Conservation (phyloP, 1,139 yeast genomes). For the Yamadazyma triangularis region DNA sequence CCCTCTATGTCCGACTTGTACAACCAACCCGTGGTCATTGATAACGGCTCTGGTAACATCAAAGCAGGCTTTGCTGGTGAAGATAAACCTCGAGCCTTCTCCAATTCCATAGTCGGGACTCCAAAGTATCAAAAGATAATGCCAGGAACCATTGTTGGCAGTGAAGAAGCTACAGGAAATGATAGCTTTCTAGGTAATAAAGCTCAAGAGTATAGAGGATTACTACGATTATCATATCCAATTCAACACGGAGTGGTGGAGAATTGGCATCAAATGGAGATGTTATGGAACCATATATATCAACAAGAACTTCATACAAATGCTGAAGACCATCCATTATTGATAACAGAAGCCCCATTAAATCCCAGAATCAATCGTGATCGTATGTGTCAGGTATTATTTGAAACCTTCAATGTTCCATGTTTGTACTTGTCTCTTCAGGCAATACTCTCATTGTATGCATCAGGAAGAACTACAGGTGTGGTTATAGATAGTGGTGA, state of each 20-base stretch:
- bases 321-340: slow-evolving; percentile 53
- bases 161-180: slow-evolving; percentile 16
- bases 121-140: slow-evolving; percentile 81
- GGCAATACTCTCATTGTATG: slow-evolving; percentile 80
- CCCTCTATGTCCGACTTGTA: too few species aligned
- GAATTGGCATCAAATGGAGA: slow-evolving; percentile 86
- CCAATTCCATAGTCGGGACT: slow-evolving; percentile 60
- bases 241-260: slow-evolving; percentile 76
- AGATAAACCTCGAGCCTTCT: slow-evolving; percentile 63
- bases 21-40: slow-evolving; percentile 89
- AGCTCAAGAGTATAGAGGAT: slow-evolving; percentile 75
- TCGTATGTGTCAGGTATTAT: slow-evolving; percentile 68
- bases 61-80: slow-evolving; percentile 95
- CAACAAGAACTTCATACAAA: slow-evolving; percentile 51
- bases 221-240: slow-evolving; percentile 67
- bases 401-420: slow-evolving; percentile 84
- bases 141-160: slow-evolving; percentile 56
- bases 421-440: slow-evolving; percentile 81
- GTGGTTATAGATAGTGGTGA: slow-evolving; percentile 88
- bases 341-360: slow-evolving; percentile 86
- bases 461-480: slow-evolving; percentile 90
- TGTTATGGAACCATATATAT: slow-evolving; percentile 65
- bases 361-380: slow-evolving; percentile 73
- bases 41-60: slow-evolving; percentile 86
- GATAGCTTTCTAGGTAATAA: slow-evolving; percentile 61